These are phyloP conservation scores for Guyanaporus albipodus DNA, from an alignment of 768 basidiomycete species.

Conservation along the genomic window DNA sequence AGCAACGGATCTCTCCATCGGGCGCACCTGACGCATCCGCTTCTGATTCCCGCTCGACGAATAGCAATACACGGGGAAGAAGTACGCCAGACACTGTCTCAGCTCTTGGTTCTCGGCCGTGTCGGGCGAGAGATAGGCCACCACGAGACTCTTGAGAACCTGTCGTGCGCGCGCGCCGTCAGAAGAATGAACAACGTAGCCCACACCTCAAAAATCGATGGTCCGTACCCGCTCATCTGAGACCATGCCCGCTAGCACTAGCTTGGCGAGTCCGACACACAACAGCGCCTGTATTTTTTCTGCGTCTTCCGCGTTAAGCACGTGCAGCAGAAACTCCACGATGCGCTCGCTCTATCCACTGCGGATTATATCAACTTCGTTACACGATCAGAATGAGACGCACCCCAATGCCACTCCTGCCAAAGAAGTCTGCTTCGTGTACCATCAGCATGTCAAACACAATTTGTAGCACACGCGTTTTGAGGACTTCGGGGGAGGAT, in stretches of 20 bases:
- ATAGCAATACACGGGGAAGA: conserved; percentile 83
- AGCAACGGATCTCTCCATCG: too few species aligned
- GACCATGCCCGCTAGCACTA: conserved; percentile 74
- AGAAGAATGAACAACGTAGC: background rate
- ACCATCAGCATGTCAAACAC: conserved; percentile 87
- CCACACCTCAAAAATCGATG: too few species aligned
- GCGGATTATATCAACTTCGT: too few species aligned
- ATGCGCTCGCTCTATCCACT: conserved; percentile 48
- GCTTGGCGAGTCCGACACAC: conserved; percentile 80
- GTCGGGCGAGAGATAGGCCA: conserved; percentile 74
- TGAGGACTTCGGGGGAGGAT: conserved; percentile 58
- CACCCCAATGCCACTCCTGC: conserved; percentile 37
- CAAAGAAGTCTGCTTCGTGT: conserved; percentile 65
- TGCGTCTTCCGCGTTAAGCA: conserved; percentile 51
- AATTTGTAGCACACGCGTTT: conserved; percentile 68
- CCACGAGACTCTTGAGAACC: conserved; percentile 47
- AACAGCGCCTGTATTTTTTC: conserved; percentile 67
- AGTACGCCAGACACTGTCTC: conserved; percentile 81
- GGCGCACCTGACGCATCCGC: conserved; percentile 51
- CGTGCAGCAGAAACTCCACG: conserved; percentile 60
- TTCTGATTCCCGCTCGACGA: conserved; percentile 73
- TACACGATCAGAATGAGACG: background rate
- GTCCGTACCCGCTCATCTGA: conserved; percentile 60
- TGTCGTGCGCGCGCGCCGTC: conserved; percentile 13
- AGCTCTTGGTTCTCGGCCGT: conserved; percentile 79